Evolutionary conservation across 1,139 yeast species (phyloP).

Genomic region (Candida smagusa): DNA sequence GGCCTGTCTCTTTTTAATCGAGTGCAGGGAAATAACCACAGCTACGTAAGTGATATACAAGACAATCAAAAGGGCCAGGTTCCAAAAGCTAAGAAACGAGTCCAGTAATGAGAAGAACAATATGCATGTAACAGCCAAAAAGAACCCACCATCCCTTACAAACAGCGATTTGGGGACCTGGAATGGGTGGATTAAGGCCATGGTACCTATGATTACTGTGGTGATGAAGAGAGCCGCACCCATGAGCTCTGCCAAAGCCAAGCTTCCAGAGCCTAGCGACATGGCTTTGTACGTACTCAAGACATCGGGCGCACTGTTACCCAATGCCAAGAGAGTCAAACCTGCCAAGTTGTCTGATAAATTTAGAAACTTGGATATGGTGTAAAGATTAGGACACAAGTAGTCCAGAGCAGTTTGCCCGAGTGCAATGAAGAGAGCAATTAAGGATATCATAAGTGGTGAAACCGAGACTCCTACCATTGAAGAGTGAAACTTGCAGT

Average conservation of each 20-base stretch:
- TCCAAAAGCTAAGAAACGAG: slow-evolving; percentile 42
- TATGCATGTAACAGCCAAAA: slow-evolving; percentile 42
- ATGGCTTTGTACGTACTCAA: slow-evolving; percentile 82
- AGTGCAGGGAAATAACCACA: slow-evolving; percentile 34
- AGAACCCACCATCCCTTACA: slow-evolving; percentile 54
- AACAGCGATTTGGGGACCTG: slow-evolving; percentile 49
- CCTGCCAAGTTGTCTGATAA: slow-evolving; percentile 83
- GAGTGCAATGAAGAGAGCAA: slow-evolving; percentile 52
- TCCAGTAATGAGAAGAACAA: slow-evolving; percentile 40
- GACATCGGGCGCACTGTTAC: slow-evolving; percentile 91
- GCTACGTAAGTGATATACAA: slow-evolving; percentile 55
- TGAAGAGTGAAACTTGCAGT: slow-evolving; percentile 12
- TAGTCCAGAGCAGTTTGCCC: slow-evolving; percentile 77
- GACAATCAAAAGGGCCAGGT: slow-evolving; percentile 46
- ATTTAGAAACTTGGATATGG: slow-evolving; percentile 56
- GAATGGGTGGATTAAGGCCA: slow-evolving; percentile 70
- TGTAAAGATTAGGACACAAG: slow-evolving; percentile 68
- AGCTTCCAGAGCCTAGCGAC: slow-evolving; percentile 59
- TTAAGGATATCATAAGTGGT: slow-evolving; percentile 24
- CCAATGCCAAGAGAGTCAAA: slow-evolving; percentile 81
- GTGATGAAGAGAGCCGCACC: slow-evolving; percentile 85
- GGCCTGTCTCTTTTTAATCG: slow-evolving; percentile 20
- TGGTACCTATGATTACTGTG: slow-evolving; percentile 70
- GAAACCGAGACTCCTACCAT: slow-evolving; percentile 4
- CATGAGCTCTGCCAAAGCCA: slow-evolving; percentile 83